A percentile compares a stretch with the other conserved stretches of the same genome.
These are phyloP conservation scores for Trichoderma gracile DNA, from an alignment of 2,329 filamentous ascomycete genomes.

Conservation along the genomic window DNA sequence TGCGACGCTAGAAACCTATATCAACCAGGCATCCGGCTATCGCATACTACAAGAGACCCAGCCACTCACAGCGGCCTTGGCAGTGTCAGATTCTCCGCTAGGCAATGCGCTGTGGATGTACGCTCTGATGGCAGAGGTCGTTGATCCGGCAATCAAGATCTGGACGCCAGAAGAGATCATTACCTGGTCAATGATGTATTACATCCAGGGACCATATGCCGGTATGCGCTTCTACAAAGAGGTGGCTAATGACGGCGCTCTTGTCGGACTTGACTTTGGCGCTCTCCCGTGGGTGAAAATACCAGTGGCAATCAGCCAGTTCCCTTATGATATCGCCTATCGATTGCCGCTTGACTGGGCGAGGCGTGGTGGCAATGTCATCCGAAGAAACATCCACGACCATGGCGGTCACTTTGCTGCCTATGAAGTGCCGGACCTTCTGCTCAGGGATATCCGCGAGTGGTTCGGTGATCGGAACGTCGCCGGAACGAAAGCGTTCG, in stretches of 20 bases:
- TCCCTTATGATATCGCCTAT: constrained; percentile 10
- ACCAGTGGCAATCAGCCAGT: constrained; percentile 9
- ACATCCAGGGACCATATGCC: constrained; percentile 5
- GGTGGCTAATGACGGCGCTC: background rate
- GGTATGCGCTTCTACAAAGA: constrained; percentile 13
- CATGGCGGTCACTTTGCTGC: constrained; percentile 12
- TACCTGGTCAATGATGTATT: constrained; percentile 15
- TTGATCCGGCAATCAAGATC: background rate
- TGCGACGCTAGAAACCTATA: background rate
- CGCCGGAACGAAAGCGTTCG: background rate
- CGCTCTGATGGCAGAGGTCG: background rate
- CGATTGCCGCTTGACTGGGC: background rate
- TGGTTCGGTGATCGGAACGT: background rate
- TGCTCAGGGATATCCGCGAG: background rate
- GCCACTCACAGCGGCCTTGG: background rate
- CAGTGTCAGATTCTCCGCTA: constrained; percentile 1
- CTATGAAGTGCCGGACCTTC: background rate
- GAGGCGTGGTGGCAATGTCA: background rate
- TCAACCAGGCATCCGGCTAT: background rate
- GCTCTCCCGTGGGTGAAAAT: background rate
- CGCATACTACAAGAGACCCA: background rate
- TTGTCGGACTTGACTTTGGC: background rate
- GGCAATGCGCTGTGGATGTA: constrained; percentile 4
- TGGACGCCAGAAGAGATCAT: constrained; percentile 1
- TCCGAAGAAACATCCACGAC: background rate